phyloP scores from a whole-genome alignment of 2,329 filamentous ascomycete genomes.

The Aureobasidium sp. region DNA sequence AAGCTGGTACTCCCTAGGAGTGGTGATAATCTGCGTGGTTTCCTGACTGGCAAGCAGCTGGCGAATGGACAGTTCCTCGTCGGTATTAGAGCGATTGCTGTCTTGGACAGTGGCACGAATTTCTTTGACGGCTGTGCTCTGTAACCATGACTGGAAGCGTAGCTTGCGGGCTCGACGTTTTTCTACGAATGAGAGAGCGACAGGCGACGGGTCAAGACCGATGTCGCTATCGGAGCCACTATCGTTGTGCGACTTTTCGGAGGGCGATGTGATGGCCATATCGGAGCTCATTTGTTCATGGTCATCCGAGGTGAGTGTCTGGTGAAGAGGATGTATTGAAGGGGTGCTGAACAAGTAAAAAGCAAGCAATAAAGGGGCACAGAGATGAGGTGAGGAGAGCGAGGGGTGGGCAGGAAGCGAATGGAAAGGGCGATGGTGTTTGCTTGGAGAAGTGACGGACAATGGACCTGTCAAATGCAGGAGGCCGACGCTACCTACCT shows the following conservation, averaged over 20 bases:
- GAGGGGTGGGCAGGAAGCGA: neutral
- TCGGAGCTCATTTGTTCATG: neutral
- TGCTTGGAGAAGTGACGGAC: neutral
- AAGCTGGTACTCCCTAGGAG: slow-evolving; percentile 80
- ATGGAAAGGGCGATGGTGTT: neutral
- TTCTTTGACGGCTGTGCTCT: slow-evolving; percentile 35
- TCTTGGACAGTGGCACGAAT: slow-evolving; percentile 33
- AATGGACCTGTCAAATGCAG: neutral
- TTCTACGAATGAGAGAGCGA: slow-evolving; percentile 19
- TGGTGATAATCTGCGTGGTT: slow-evolving; percentile 55
- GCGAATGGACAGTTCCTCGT: slow-evolving; percentile 45
- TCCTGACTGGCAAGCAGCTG: slow-evolving; percentile 47
- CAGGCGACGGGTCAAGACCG: neutral
- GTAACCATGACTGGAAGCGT: slow-evolving; percentile 36
- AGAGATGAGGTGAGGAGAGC: neutral
- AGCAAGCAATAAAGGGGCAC: neutral
- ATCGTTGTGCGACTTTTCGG: neutral
- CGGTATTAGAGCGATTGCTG: slow-evolving; percentile 29
- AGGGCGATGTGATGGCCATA: neutral
- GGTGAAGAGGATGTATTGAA: neutral
- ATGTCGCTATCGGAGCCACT: slow-evolving; percentile 4
- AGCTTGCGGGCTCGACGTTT: slow-evolving; percentile 35
- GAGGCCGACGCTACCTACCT: neutral
- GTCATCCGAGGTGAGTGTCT: neutral
- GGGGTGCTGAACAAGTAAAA: neutral